These are phyloP conservation scores for Setomelanomma holmii DNA, from an alignment of 2,329 filamentous ascomycete genomes.

Conservation along the genomic window DNA sequence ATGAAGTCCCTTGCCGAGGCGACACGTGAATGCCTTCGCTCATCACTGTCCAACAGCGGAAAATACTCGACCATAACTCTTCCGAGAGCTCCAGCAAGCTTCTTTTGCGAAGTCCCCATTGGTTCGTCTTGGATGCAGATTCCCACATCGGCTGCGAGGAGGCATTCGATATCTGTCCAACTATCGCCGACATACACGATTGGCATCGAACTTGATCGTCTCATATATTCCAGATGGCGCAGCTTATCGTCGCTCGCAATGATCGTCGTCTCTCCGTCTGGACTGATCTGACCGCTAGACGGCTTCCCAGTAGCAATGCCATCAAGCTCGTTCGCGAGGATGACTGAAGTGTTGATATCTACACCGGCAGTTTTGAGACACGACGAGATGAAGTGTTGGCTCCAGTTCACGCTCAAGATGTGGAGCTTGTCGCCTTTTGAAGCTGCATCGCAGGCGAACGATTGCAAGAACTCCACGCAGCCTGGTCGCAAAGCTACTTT, in stretches of 20 bases:
- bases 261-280: conserved; percentile 25
- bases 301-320: conserved; percentile 13
- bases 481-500: conserved; percentile 47
- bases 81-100: conserved; percentile 42
- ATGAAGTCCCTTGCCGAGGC: conserved; percentile 40
- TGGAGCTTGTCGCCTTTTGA: conserved; percentile 21
- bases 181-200: conserved; percentile 58
- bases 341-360: not conserved
- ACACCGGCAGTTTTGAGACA: conserved; percentile 24
- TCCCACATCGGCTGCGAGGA: conserved; percentile 54
- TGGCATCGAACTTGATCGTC: conserved; percentile 7
- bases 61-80: conserved; percentile 37
- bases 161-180: conserved; percentile 55
- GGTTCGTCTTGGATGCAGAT: conserved; percentile 54
- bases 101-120: conserved; percentile 42
- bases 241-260: conserved; percentile 53
- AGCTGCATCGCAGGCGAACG: conserved; percentile 13
- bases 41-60: conserved; percentile 23
- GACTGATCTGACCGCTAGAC: conserved; percentile 26
- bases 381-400: conserved; percentile 49
- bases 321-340: conserved; percentile 34
- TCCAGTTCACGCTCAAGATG: conserved; percentile 59
- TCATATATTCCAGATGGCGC: conserved; percentile 25
- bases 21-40: conserved; percentile 19
- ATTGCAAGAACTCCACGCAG: conserved; percentile 43